phyloP scores from a whole-genome alignment of 2,329 filamentous ascomycete species.

The Xylariaceae sp. region DNA sequence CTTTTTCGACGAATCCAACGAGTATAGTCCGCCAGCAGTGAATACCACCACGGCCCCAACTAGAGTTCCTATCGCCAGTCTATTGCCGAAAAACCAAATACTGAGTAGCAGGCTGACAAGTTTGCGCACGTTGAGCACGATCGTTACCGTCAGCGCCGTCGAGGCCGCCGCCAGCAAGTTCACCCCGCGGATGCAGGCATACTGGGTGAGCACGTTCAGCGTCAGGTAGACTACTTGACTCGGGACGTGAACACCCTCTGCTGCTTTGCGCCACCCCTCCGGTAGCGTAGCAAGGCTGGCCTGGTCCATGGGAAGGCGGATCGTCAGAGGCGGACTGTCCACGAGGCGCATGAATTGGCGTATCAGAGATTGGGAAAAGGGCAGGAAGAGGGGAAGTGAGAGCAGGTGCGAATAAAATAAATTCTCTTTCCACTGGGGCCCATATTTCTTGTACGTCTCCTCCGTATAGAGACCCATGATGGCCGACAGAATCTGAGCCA shows the following conservation, averaged over 20 bases:
- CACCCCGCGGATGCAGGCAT: conserved; percentile 91
- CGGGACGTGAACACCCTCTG: conserved; percentile 48
- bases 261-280: conserved; percentile 34
- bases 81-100: conserved; percentile 91
- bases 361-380: conserved; percentile 62
- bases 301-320: conserved; percentile 34
- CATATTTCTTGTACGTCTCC: conserved; percentile 79
- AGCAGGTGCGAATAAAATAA: conserved; percentile 86
- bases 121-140: conserved; percentile 93
- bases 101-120: conserved; percentile 85
- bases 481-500: conserved; percentile 86
- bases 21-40: conserved; percentile 85
- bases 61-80: conserved; percentile 70
- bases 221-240: conserved; percentile 68
- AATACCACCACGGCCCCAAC: conserved; percentile 84
- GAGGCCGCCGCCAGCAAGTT: conserved; percentile 87
- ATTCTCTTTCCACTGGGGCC: conserved; percentile 90
- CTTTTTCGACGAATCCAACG: conserved; percentile 58
- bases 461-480: conserved; percentile 96
- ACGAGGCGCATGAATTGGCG: conserved; percentile 62
- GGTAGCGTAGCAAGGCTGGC: conserved; percentile 33
- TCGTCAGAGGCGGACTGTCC: conserved; percentile 56
- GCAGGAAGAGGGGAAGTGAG: conserved; percentile 71
- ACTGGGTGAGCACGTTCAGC: conserved; percentile 83
- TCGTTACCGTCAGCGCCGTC: conserved; percentile 90